These are phyloP conservation scores for Chalciporus sp. DNA, from an alignment of 1,284 basidiomycete genomes.

Conservation along the genomic window DNA sequence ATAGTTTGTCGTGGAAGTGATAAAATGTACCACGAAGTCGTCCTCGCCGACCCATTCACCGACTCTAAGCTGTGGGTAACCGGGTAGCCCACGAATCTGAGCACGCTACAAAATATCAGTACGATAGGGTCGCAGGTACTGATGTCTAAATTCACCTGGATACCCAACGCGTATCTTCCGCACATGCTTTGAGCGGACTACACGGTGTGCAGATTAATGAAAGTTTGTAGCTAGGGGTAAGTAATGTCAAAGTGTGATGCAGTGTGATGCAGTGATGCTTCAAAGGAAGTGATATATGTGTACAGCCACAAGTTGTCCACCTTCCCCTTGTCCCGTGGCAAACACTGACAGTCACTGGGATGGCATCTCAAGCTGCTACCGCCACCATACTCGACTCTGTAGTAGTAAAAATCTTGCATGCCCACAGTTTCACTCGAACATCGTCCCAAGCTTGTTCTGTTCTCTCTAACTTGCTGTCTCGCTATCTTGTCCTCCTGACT, in stretches of 20 bases:
- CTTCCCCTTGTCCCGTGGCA: background rate
- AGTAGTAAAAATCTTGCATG: conserved; percentile 69
- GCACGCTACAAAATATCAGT: conserved; percentile 20
- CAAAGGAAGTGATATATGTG: background rate
- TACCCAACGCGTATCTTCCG: conserved; percentile 61
- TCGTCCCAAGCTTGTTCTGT: conserved; percentile 69
- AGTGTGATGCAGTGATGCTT: too few species aligned
- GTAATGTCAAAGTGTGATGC: too few species aligned
- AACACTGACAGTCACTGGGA: conserved; percentile 1
- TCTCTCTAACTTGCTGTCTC: conserved; percentile 70
- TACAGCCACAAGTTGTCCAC: background rate
- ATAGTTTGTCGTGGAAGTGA: background rate
- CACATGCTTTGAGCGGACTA: conserved; percentile 48
- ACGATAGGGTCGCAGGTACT: background rate
- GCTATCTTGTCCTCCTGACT: conserved; percentile 66
- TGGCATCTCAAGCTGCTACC: conserved; percentile 29
- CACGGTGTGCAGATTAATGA: too few species aligned
- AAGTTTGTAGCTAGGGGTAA: too few species aligned
- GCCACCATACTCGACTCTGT: conserved; percentile 58
- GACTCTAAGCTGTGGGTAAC: conserved; percentile 45
- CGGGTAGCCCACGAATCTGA: conserved; percentile 45
- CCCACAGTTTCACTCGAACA: conserved; percentile 71
- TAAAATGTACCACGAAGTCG: conserved; percentile 50
- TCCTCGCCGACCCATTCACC: conserved; percentile 67
- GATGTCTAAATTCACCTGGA: conserved; percentile 37